Evolutionary conservation across 2,329 filamentous ascomycete species (phyloP).

Genomic region (Colletotrichum eleusines): DNA sequence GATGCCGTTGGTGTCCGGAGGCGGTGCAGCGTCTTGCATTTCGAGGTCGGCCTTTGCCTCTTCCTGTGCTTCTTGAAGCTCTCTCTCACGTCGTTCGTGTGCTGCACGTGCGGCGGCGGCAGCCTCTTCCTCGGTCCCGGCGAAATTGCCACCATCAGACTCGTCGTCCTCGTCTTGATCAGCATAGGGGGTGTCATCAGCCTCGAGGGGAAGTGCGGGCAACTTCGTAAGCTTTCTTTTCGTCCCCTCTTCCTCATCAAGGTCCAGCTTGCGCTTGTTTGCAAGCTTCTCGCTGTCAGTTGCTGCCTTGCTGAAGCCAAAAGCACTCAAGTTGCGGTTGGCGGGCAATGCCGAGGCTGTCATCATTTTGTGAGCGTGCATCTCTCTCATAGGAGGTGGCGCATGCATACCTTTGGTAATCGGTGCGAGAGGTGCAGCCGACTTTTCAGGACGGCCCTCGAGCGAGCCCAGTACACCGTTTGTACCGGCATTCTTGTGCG

Average conservation of each 20-base stretch:
- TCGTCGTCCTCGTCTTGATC: slow-evolving; percentile 77
- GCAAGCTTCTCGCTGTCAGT: slow-evolving; percentile 74
- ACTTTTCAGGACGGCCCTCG: slow-evolving; percentile 54
- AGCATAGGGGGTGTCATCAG: slow-evolving; percentile 70
- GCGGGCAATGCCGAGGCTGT: slow-evolving; percentile 70
- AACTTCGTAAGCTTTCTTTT: slow-evolving; percentile 93
- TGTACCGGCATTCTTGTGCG: slow-evolving; percentile 66
- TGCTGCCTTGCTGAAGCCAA: slow-evolving; percentile 80
- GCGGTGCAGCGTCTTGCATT: slow-evolving; percentile 38
- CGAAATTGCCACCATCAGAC: slow-evolving; percentile 81
- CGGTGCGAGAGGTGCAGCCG: slow-evolving; percentile 50
- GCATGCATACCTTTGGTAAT: slow-evolving; percentile 52
- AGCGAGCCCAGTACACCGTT: slow-evolving; percentile 63
- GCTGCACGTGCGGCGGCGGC: slow-evolving; percentile 87
- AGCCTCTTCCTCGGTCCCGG: slow-evolving; percentile 87
- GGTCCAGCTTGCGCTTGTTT: slow-evolving; percentile 80
- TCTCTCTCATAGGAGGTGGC: not conserved
- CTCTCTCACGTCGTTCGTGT: slow-evolving; percentile 84
- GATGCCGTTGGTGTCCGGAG: slow-evolving; percentile 44
- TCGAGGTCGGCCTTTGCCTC: slow-evolving; percentile 51
- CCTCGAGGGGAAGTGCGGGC: slow-evolving; percentile 78
- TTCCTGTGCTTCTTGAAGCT: slow-evolving; percentile 65
- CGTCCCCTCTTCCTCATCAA: slow-evolving; percentile 89
- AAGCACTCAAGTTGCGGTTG: slow-evolving; percentile 82
- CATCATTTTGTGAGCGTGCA: slow-evolving; percentile 44